Base-by-base conservation (phyloP, 2,329 filamentous ascomycete genomes). In the Paecilomyces dactylethromorphus region DNA sequence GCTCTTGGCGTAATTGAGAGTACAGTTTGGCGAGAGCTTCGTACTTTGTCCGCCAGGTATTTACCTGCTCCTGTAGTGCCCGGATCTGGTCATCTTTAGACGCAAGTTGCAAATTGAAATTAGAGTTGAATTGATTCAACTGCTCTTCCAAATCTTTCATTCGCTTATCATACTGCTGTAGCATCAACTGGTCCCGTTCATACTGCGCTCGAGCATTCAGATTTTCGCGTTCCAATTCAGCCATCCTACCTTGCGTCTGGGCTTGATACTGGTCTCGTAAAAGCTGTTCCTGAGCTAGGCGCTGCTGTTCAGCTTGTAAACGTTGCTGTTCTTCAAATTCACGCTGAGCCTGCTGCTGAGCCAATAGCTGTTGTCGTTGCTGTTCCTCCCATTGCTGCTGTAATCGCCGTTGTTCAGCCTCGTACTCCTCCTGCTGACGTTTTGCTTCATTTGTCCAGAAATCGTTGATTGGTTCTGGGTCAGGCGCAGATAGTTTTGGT, bases 301-400 rank as follows among this genome's bases (percentile, higher is more conserved):
- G 86, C 73, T 96, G 92, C 73, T 97, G 92, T 71, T 99, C 93
- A 29, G 88, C 87, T 66, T 97, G 84, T 56, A 85, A 79, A 59
- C 92, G 85, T 73, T 97, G 94, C 73, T 97, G 93, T 69, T 97
- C 92, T 70, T 97, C 94, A 67, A 97, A 99, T n/a, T 97, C 91
- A 39, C 86, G 84, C 74, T 97, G 93, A 0, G 92, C 91, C 71
- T 94, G 90, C 64, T 92, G 78, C 65, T 92, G 87, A 1, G 89
- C 87, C 68, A 93, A 84, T 68, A 96, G 87, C 71, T 99, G 93
- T 56, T 88, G 86, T 57, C 87, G 82, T 56, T 94, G 85, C 63
- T 92, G 87, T 11, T 90, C 86, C 64, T 92, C 88, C 78, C 92
- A 93, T 64, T 93, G 90, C 66, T 93, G 88, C 69, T 95, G 90